These are phyloP conservation scores for Cryptosporidium canis DNA, from an alignment of 169 alveolate species.

Conservation along the genomic window DNA sequence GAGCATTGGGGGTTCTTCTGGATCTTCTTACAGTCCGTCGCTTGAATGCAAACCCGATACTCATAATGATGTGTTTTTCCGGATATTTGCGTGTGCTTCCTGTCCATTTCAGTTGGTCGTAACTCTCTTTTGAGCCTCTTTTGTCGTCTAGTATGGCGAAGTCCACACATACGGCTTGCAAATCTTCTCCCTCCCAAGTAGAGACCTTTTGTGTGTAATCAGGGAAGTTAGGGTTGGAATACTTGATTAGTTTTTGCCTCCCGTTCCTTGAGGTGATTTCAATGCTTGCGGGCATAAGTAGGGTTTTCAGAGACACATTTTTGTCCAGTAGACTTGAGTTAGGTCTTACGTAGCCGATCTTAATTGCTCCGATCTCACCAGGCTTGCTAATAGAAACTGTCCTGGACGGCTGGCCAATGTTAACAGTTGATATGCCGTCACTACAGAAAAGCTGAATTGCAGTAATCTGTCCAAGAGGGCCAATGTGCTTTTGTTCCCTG, in stretches of 20 bases:
- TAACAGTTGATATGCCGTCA: conserved; percentile 60
- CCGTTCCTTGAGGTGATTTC: neutral
- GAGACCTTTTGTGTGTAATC: conserved; percentile 5
- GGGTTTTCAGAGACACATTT: neutral
- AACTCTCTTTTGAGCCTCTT: neutral
- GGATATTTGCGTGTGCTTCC: conserved; percentile 5
- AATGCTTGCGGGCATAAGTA: conserved; percentile 48
- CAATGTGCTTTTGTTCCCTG: conserved; percentile 35
- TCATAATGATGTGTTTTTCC: conserved; percentile 40
- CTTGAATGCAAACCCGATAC: conserved; percentile 54
- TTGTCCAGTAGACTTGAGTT: conserved; percentile 17
- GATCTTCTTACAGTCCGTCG: neutral
- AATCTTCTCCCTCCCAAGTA: conserved; percentile 55
- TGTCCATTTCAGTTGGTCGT: conserved; percentile 27
- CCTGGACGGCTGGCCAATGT: conserved; percentile 57
- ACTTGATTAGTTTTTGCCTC: conserved; percentile 17
- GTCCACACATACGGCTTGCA: conserved; percentile 49
- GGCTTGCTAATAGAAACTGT: conserved; percentile 37
- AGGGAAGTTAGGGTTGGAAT: conserved; percentile 48
- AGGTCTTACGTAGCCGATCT: conserved; percentile 19
- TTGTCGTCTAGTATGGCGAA: conserved; percentile 16
- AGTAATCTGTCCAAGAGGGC: conserved; percentile 60
- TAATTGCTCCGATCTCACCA: conserved; percentile 45
- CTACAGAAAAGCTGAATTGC: conserved; percentile 44
- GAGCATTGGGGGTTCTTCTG: neutral